Percentiles rank a stretch among this genome's conserved stretches.
These are phyloP conservation scores for Mimosa pudica DNA, from an alignment of 306 rosid genomes.

Conservation along the genomic window DNA sequence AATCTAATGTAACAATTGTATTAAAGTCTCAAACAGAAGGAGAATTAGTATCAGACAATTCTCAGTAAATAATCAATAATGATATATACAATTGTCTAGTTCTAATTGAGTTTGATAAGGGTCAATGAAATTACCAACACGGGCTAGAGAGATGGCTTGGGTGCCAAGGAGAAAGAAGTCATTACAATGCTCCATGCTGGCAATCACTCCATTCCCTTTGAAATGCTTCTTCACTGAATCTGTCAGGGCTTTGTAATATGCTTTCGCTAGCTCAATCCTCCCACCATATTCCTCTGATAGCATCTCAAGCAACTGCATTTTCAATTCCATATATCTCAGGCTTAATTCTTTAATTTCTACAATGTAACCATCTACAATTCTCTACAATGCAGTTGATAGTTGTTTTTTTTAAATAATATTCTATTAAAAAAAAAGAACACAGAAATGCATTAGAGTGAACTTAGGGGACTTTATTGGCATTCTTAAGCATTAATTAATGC, in stretches of 20 bases:
- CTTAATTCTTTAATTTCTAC: background rate
- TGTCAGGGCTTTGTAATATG: constrained; percentile 67
- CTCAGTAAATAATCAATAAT: too few relatives aligned
- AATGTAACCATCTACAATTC: background rate
- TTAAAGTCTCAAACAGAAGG: too few relatives aligned
- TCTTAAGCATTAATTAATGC: background rate
- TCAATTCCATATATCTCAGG: background rate
- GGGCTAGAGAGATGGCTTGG: constrained; percentile 68
- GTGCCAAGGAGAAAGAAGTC: constrained; percentile 84
- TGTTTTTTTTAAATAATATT: too few relatives aligned
- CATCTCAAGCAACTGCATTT: constrained; percentile 68
- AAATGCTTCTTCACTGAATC: constrained; percentile 64
- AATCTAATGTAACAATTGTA: too few relatives aligned
- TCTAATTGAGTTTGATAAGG: background rate
- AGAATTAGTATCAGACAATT: too few relatives aligned
- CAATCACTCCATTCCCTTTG: constrained; percentile 77
- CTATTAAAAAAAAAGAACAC: too few relatives aligned
- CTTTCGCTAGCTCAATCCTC: constrained; percentile 62
- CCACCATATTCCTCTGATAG: constrained; percentile 72
- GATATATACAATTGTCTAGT: too few relatives aligned
- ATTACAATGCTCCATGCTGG: constrained; percentile 84
- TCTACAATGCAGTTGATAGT: background rate
- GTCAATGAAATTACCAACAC: constrained; percentile 49
- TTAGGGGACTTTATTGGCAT: background rate
- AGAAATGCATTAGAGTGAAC: background rate